Evolutionary conservation across 352 stramenopile species (phyloP).

Genomic region (Blastocystis sp.): DNA sequence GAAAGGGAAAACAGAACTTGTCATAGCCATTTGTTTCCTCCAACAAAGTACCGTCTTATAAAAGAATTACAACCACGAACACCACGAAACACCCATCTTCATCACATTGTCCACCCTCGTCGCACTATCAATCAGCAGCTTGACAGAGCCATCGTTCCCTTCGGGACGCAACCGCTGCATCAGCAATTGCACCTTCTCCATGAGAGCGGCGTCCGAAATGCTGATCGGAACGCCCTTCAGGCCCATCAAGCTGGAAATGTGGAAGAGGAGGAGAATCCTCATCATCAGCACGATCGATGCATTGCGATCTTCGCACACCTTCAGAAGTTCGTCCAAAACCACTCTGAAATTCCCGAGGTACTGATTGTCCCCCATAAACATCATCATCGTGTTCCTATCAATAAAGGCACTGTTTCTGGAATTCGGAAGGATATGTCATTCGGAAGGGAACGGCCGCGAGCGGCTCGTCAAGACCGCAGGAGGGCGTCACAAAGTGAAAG

Average conservation of each 20-base stretch:
- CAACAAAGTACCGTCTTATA: neutral
- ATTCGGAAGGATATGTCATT: constrained; percentile 20
- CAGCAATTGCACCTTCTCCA: too few relatives aligned
- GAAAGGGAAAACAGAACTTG: neutral
- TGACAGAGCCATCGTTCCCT: neutral
- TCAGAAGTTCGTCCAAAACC: neutral
- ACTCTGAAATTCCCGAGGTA: neutral
- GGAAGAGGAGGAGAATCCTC: neutral
- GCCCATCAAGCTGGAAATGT: neutral
- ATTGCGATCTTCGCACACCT: neutral
- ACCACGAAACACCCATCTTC: neutral
- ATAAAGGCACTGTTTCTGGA: neutral
- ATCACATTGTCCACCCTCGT: neutral
- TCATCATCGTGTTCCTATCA: neutral
- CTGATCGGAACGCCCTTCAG: neutral
- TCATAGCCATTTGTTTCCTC: neutral
- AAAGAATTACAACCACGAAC: neutral
- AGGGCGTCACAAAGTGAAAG: neutral
- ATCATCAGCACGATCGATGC: neutral
- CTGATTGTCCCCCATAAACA: neutral
- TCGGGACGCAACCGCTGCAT: too few relatives aligned
- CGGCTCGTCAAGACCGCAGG: neutral
- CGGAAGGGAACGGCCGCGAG: constrained; percentile 12
- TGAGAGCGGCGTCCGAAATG: too few relatives aligned
- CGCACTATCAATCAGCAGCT: neutral